Percentiles rank a stretch among this genome's conserved stretches.
phyloP scores from a whole-genome alignment of 768 basidiomycete genomes.

The Phanerodontia chrysosporium region DNA sequence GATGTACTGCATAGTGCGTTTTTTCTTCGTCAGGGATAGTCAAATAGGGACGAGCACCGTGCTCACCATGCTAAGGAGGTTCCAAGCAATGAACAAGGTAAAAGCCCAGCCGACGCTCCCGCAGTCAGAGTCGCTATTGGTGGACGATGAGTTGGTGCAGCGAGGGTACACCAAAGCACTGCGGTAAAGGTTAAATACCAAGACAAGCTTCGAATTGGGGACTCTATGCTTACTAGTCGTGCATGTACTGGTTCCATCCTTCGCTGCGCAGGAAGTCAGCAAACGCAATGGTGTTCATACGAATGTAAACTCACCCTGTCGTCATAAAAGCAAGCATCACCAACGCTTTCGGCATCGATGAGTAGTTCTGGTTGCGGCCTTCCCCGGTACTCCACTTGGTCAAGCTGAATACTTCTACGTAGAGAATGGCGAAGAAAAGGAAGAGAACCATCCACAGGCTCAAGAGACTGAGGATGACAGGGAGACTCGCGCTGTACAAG shows the following conservation, averaged over 20 bases:
- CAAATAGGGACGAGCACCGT: no score
- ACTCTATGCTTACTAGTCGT: constrained; percentile 83
- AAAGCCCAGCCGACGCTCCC: constrained; percentile 83
- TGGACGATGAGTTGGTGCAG: constrained; percentile 55
- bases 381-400: constrained; percentile 80
- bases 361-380: constrained; percentile 70
- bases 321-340: constrained; percentile 93
- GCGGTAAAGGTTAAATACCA: not conserved
- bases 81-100: constrained; percentile 90
- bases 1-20: constrained; percentile 78
- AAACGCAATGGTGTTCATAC: not conserved
- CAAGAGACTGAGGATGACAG: constrained; percentile 80
- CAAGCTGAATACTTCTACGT: constrained; percentile 85
- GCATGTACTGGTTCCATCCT: constrained; percentile 97
- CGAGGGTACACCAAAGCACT: constrained; percentile 76
- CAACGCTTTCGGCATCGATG: constrained; percentile 70
- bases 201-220: constrained; percentile 2
- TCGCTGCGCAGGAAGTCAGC: constrained; percentile 48
- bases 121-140: constrained; percentile 72
- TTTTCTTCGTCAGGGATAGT: no score
- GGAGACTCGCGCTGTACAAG: constrained; percentile 67
- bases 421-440: constrained; percentile 86
- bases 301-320: constrained; percentile 84
- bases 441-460: constrained; percentile 88
- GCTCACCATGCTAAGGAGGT: constrained; percentile 89